Conservation (phyloP, 106 monocot species). For the Amphibolis antarctica region DNA sequence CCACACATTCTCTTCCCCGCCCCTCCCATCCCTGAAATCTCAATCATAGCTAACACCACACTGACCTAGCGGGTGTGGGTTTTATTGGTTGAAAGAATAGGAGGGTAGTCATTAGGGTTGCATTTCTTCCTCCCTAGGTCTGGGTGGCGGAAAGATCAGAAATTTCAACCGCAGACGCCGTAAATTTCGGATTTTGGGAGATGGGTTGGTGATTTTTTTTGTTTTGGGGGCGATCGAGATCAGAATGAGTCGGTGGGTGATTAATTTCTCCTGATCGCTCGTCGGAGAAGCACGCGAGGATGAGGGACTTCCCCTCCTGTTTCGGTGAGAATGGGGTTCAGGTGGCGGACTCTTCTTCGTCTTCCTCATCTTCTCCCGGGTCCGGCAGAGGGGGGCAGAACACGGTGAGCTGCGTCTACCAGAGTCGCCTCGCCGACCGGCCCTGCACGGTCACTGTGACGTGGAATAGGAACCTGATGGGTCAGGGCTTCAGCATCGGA, state of each 20-base stretch:
- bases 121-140: too few relatives aligned
- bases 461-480: conserved; percentile 17
- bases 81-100: too few relatives aligned
- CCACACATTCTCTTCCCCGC: too few relatives aligned
- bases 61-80: too few relatives aligned
- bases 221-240: too few relatives aligned
- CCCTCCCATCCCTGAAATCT: too few relatives aligned
- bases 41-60: too few relatives aligned
- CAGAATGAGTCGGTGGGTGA: neutral
- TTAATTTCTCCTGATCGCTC: neutral
- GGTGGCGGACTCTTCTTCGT: conserved; percentile 9
- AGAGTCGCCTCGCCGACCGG: neutral
- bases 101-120: too few relatives aligned
- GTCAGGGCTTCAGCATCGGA: conserved; percentile 18
- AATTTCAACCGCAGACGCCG: neutral
- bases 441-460: conserved; percentile 1
- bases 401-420: conserved; percentile 17
- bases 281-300: neutral
- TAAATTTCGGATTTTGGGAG: conserved; percentile 2
- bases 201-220: neutral
- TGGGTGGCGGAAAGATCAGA: too few relatives aligned
- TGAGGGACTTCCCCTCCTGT: conserved; percentile 20
- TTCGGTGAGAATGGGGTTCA: conserved; percentile 19
- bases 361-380: neutral
- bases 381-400: neutral